Base-by-base conservation (phyloP, 2,329 filamentous ascomycete species). In the Orbilia brochopaga region DNA sequence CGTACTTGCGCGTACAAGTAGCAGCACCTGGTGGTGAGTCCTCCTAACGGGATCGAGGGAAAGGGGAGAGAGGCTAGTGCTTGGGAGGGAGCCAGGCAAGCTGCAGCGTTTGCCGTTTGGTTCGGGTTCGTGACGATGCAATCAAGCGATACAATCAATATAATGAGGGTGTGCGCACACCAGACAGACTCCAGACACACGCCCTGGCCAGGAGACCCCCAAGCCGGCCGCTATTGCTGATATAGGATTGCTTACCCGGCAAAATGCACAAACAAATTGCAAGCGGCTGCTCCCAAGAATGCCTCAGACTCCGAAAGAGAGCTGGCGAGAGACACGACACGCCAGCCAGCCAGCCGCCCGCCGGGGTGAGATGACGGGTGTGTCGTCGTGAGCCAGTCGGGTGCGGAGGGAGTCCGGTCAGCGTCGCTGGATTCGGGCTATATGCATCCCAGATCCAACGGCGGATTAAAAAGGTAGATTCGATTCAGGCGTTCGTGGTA, bases 351-450 rank as follows among this genome's bases (percentile, higher is more conserved):
- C 66, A 70, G 44, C 66, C 66, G 59, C 66, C 66, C 58, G 63
- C 58, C 66, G 53, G 56, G 62, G 56, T 15, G 27, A 58, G 53
- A 58, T n/a, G 64, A 53, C 58, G 44, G 62, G 24, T 30, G 54
- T 58, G 46, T 57, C 61, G 61, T 65, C 61, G 61, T 65, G 44
- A 46, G 57, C 65, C 65, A 69, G 65, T 69, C 58, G 60, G 51
- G 48, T 61, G 46, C 42, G 57, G 53, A 52, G 54, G 56, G 48
- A 23, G 53, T 69, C 65, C 65, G 64, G 19, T 63, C 57, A 59
- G 52, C 53, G 58, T 63, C 53, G 65, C 65, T 60, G 52, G 46
- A 19, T 56, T 48, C n/a, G 8, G 44, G 17, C 44, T 19, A 21
- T 19, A 48, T 48, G 44, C 44, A 48, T 42, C 11, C 19, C 44